phyloP scores from a whole-genome alignment of 768 basidiomycete genomes.

The Tephrocybe sp. region DNA sequence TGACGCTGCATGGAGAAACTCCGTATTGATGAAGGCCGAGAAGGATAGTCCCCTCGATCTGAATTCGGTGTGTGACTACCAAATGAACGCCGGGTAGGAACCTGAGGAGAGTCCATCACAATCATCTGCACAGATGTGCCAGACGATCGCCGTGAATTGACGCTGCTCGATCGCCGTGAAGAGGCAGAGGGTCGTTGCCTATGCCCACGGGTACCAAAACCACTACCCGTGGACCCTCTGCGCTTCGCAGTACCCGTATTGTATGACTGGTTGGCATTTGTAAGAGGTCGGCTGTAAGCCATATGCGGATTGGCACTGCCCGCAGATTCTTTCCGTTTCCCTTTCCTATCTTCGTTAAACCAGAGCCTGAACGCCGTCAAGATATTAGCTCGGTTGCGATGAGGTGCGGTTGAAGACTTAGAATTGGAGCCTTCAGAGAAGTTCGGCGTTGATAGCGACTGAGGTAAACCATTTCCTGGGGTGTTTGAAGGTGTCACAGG shows the following conservation, averaged over 20 bases:
- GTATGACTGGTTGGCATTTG: constrained; percentile 10
- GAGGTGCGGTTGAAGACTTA: constrained; percentile 23
- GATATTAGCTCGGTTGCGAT: constrained; percentile 75
- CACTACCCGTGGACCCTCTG: constrained; percentile 34
- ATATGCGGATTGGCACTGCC: constrained; percentile 25
- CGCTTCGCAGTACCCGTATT: constrained; percentile 46
- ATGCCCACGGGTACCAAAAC: constrained; percentile 37
- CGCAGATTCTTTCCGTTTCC: constrained; percentile 68
- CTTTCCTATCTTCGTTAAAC: constrained; percentile 91
- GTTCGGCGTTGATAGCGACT: constrained; percentile 47
- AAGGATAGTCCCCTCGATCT: constrained; percentile 75
- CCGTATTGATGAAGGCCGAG: constrained; percentile 84
- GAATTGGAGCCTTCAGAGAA: constrained; percentile 27
- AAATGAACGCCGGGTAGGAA: constrained; percentile 68
- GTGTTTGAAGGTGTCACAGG: constrained; percentile 48
- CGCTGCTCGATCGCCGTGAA: constrained; percentile 87
- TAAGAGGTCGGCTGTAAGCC: constrained; percentile 21
- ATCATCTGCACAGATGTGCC: constrained; percentile 49
- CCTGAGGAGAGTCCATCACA: constrained; percentile 60
- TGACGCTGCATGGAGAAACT: constrained; percentile 71
- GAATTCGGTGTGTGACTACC: constrained; percentile 87
- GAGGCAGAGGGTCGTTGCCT: constrained; percentile 74
- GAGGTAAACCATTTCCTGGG: constrained; percentile 45
- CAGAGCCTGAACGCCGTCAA: constrained; percentile 85
- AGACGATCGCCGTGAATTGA: constrained; percentile 79